Evolutionary conservation across 1,139 yeast species (phyloP), one percentile per base, ranked within the genome.

Genomic region (Eremothecium gossypii): DNA sequence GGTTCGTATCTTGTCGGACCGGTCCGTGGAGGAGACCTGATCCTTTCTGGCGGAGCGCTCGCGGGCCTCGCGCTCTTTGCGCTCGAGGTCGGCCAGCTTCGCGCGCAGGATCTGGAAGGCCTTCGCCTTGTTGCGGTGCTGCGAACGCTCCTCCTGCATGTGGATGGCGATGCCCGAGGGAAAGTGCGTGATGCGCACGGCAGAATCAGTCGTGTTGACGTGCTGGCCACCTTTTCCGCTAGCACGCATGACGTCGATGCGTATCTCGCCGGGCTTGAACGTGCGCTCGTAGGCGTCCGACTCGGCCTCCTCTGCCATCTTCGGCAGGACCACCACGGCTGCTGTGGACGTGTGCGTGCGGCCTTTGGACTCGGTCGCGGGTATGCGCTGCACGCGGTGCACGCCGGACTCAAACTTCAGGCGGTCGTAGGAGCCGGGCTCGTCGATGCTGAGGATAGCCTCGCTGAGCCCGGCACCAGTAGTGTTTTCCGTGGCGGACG

Each of bases 201-300:
- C 99, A 1, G 96, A 86, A 60, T 91, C 98, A 0, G 98, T 91
- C 13, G 96, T 91, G 59, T 93, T 91, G 38, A 91, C 99, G 60
- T 93, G 98, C 65, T 91, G 99, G 0, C 99, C 99, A 43, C 99
- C 99, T 50, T 94, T 83, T 2, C 98, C 99, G 42, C 96, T 79
- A 0, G 98, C 86, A 54, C 98, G 71, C 96, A 89, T 93, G 10
- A 93, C 86, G 61, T 93, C 98, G 4, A 91, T 77, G 47, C 96
- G 72, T 11, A 91, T 80, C 55, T 91, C 98, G 2, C 85, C 95
- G 0, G 93, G 86, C 12, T 77, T 79, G 63, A 91, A 86, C 46
- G 76, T 76, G 38, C 91, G 66, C 54, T 83, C 93, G 47, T 80
- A 84, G 12, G 81, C 73, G 30, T 79, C 77, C 10, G 65, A 53